These are phyloP conservation scores for Ophiobolus disseminans DNA, from an alignment of 2,329 filamentous ascomycete genomes.

Conservation along the genomic window DNA sequence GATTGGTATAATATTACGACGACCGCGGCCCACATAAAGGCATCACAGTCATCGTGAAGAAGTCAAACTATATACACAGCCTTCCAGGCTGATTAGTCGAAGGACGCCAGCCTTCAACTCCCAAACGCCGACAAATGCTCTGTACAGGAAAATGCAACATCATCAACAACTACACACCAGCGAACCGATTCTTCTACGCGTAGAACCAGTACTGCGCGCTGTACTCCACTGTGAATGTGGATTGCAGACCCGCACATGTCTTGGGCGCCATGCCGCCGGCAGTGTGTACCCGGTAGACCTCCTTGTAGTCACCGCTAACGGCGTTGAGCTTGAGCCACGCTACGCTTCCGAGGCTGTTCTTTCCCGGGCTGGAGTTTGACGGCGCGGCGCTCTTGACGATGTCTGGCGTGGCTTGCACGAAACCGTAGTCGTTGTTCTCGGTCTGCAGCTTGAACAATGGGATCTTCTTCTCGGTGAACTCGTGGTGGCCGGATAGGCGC, in stretches of 20 bases:
- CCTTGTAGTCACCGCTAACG: conserved; percentile 60
- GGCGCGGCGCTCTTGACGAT: conserved; percentile 69
- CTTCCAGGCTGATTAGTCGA: conserved; percentile 15
- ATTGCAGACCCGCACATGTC: conserved; percentile 71
- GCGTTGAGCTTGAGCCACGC: conserved; percentile 77
- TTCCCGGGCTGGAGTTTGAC: conserved; percentile 63
- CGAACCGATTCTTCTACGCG: conserved; percentile 20
- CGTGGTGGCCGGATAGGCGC: conserved; percentile 77
- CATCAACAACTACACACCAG: not conserved
- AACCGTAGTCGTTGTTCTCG: conserved; percentile 59
- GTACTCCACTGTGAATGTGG: conserved; percentile 77
- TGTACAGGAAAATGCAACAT: conserved; percentile 27
- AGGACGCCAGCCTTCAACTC: conserved; percentile 20
- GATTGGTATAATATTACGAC: conserved; percentile 27
- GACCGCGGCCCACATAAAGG: conserved; percentile 21
- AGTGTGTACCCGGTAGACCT: conserved; percentile 85
- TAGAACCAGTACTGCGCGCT: conserved; percentile 78
- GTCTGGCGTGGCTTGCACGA: conserved; percentile 69
- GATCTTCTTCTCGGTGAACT: conserved; percentile 73
- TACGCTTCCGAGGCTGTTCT: conserved; percentile 67
- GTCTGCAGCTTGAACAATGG: conserved; percentile 83
- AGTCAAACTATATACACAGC: conserved; percentile 28
- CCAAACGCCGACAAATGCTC: conserved; percentile 45
- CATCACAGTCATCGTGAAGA: conserved; percentile 25
- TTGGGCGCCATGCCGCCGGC: conserved; percentile 79